These are phyloP conservation scores for Lotus japonicus DNA, from an alignment of 306 rosid species.

Conservation along the genomic window DNA sequence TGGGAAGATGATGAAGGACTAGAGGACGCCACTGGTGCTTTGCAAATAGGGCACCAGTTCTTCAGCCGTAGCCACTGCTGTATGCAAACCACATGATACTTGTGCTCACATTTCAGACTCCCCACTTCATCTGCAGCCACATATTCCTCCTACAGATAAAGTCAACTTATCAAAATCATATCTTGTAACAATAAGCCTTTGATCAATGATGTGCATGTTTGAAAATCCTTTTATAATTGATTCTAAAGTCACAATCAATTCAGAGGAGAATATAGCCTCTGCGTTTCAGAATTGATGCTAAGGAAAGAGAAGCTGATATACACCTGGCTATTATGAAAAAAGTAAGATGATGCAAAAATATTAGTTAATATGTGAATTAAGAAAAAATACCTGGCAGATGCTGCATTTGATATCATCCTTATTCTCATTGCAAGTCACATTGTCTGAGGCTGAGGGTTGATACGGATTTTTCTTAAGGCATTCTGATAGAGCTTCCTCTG, in stretches of 20 bases:
- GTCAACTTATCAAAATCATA: background rate
- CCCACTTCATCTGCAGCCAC: conserved; percentile 68
- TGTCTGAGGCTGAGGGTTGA: conserved; percentile 35
- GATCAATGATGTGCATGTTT: conserved; percentile 1
- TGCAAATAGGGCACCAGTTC: conserved; percentile 99
- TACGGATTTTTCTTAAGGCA: conserved; percentile 57
- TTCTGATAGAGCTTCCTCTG: conserved; percentile 69
- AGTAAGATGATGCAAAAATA: background rate
- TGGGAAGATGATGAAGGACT: conserved; percentile 28
- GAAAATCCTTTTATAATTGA: too few species aligned
- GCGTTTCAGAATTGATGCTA: too few species aligned
- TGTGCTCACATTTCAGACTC: conserved; percentile 65
- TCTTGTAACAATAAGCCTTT: background rate
- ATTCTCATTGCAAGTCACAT: conserved; percentile 26
- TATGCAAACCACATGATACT: conserved; percentile 61
- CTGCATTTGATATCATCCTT: conserved; percentile 76
- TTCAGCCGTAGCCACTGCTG: conserved; percentile 82
- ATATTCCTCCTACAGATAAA: conserved; percentile 68
- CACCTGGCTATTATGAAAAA: background rate
- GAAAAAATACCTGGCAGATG: conserved; percentile 72
- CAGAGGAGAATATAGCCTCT: too few species aligned
- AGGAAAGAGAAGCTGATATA: background rate
- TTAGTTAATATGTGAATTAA: background rate
- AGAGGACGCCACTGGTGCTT: conserved; percentile 48
- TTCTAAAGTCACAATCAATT: too few species aligned